Evolutionary conservation across 1,139 yeast genomes (phyloP), one percentile per base, ranked within the genome.

Genomic region (Geotrichum candidum): DNA sequence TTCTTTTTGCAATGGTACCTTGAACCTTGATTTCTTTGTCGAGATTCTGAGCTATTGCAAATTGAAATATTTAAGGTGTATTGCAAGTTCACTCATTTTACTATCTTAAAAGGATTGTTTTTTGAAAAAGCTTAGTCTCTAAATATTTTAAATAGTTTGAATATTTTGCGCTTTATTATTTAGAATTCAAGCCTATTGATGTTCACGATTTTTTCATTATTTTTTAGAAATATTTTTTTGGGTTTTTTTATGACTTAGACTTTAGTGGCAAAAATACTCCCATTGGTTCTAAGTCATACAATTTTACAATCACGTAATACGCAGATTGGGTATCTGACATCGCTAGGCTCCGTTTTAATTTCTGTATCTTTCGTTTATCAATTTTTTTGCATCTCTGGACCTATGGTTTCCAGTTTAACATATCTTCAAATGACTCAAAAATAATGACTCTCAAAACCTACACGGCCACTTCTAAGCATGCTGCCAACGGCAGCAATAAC

Each of bases 361-460:
- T n/a, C 52, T 45, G 25, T 54, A n/a, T n/a, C 51, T 29, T 54
- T 9, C 23, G 35, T 27, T 23, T 27, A 27, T 23, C 11, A 15
- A 4, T 55, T 23, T 4, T 4, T 29, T 46, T 55, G n/a, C 22
- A 31, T 33, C 18, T 22, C 11, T 18, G 15, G 11, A 11, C 22
- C 25, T 33, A 7, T 23, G 23, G 52, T 46, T 27, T 48, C 27
- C 46, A 31, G 35, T 15, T 31, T 11, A 15, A 25, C 22, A 29
- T 33, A n/a, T 29, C 29, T 27, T 15, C 29, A 11, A n/a, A 27
- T 58, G 54, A 18, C 23, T 27, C 29, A 48, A 15, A 29, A 53
- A 58, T 11, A 27, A 60, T 56, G 62, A 15, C 54, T 33, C 52
- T 45, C 13, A 54, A 60, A 35, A 52, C 57, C 3, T 56, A n/a